phyloP scores from a whole-genome alignment of 2,329 filamentous ascomycete species.

The Pyrenochaeta sp. region DNA sequence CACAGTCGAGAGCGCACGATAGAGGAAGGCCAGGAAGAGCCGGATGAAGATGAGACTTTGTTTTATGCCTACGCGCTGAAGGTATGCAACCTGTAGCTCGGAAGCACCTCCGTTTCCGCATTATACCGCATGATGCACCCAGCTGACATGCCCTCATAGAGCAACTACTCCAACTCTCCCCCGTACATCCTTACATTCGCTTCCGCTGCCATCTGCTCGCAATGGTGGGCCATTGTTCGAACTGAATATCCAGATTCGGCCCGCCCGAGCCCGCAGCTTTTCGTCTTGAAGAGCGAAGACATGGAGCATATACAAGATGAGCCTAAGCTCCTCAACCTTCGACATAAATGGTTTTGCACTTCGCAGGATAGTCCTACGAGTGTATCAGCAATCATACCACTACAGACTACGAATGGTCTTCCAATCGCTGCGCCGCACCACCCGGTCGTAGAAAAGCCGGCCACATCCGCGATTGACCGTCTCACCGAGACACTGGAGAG shows the following conservation, averaged over 20 bases:
- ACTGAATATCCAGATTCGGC: conserved; percentile 40
- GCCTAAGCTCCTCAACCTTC: conserved; percentile 36
- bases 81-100: conserved; percentile 22
- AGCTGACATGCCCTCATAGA: conserved; percentile 17
- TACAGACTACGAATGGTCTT: conserved; percentile 39
- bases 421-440: conserved; percentile 20
- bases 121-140: neutral
- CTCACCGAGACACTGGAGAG: conserved; percentile 35
- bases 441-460: conserved; percentile 11
- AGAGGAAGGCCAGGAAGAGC: conserved; percentile 10
- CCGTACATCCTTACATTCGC: conserved; percentile 47
- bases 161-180: conserved; percentile 41
- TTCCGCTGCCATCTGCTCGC: conserved; percentile 37
- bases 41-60: conserved; percentile 25
- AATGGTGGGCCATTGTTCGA: conserved; percentile 47
- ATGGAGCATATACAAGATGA: conserved; percentile 46
- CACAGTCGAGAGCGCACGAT: conserved; percentile 16
- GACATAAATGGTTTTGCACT: conserved; percentile 46
- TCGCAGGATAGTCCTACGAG: conserved; percentile 32
- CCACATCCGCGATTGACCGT: conserved; percentile 27
- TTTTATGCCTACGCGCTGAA: conserved; percentile 49
- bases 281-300: conserved; percentile 46
- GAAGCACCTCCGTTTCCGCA: neutral
- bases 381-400: conserved; percentile 34
- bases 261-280: conserved; percentile 44